Evolutionary conservation across 192 early-diverging fungal genomes (phyloP), one percentile per base, ranked within the genome.

Genomic region (Backusella macrospora): DNA sequence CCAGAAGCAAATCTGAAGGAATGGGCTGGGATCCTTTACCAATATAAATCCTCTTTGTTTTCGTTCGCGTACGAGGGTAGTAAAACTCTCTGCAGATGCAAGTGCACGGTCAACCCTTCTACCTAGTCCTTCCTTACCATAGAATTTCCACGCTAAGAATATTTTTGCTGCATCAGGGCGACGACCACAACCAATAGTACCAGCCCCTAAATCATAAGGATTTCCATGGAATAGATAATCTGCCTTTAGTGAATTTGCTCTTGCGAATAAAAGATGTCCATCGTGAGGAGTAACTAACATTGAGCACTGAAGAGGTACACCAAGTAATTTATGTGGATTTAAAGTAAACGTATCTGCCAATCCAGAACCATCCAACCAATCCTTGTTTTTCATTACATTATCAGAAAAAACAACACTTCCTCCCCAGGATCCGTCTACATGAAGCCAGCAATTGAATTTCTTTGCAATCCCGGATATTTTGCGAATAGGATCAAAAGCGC

Each of bases 291-390:
- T 83, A 14, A 94, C 67, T 38, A 95, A 75, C 39, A 91, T 84
- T 21, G 92, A 92, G 77, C 94, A 95, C 78, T 94, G 93, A 42
- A 92, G 73, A 1, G 94, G 90, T 23, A 90, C 86, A 34, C 92
- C 92, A 39, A 95, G 78, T 73, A 95, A 83, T 77, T 95, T 95
- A 83, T 95, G 94, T 13, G 94, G 94, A 65, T 92, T 93, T 46
- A 95, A 21, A 1, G 89, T 90, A 40, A 94, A 81, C 34, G 92
- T 89, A 70, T 95, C 85, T 8, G 83, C 82, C 73, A 88, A 40
- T 66, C 85, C 76, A 15, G 85, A 75, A 13, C 89, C 89, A 34
- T 86, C 78, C 2, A 90, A 64, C 55, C 81, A 70, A 18, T 82
- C 45, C 42, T 77, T 82, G 49, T 77, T 71, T 26, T 59, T 14